Percentiles rank a stretch among this genome's conserved stretches.
Evolutionary conservation across 768 basidiomycete species (phyloP).

Genomic region (Amylocystis lapponica): DNA sequence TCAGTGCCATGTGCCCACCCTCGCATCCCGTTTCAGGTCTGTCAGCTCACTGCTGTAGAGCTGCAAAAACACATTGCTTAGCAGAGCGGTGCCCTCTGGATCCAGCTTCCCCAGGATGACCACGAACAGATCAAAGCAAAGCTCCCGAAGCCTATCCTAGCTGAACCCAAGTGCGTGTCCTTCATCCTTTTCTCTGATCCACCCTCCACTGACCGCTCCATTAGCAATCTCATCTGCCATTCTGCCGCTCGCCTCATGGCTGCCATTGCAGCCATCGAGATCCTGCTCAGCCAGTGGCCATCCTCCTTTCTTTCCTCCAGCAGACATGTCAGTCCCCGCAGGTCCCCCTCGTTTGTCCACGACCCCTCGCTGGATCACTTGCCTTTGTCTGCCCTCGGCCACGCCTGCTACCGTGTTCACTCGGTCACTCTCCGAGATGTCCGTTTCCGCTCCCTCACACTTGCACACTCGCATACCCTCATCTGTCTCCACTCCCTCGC

Average conservation of each 20-base stretch:
- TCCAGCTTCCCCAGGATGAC: slow-evolving; percentile 54
- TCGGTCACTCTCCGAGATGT: too few species aligned
- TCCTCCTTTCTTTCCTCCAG: slow-evolving; percentile 85
- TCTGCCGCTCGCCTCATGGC: slow-evolving; percentile 90
- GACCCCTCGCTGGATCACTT: too few species aligned
- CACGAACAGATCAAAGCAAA: slow-evolving; percentile 83
- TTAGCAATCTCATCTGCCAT: slow-evolving; percentile 88
- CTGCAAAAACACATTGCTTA: slow-evolving; percentile 85
- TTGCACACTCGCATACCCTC: too few species aligned
- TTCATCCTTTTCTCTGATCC: too few species aligned
- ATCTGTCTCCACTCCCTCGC: too few species aligned
- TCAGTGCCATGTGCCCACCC: background rate
- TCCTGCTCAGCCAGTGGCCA: slow-evolving; percentile 75
- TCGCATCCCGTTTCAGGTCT: slow-evolving; percentile 59
- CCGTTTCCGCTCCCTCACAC: too few species aligned
- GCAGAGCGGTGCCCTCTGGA: slow-evolving; percentile 82
- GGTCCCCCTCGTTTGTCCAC: too few species aligned
- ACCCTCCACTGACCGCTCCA: too few species aligned
- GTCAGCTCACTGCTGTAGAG: slow-evolving; percentile 96
- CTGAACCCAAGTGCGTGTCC: slow-evolving; percentile 65
- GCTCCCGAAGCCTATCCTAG: slow-evolving; percentile 70
- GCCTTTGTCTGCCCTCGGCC: too few species aligned
- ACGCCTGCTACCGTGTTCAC: too few species aligned
- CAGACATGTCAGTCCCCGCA: slow-evolving; percentile 68
- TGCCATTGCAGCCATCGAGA: slow-evolving; percentile 88